These are phyloP conservation scores for Fusarium multiceps DNA, from an alignment of 2,329 filamentous ascomycete genomes.

Conservation along the genomic window DNA sequence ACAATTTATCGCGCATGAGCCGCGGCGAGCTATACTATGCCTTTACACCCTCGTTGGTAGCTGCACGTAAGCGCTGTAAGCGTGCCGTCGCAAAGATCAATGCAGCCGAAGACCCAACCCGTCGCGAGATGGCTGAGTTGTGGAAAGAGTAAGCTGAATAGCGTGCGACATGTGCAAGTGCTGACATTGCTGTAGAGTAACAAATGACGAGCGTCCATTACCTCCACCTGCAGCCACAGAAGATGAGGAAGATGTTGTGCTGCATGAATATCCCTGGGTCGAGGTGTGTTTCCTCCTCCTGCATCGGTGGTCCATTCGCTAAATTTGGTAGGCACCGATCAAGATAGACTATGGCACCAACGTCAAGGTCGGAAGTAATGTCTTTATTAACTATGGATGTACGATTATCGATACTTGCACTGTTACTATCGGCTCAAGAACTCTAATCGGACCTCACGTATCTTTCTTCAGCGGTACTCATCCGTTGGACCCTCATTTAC, in stretches of 20 bases:
- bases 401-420: slow-evolving; percentile 81
- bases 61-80: slow-evolving; percentile 71
- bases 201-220: slow-evolving; percentile 70
- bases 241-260: slow-evolving; percentile 72
- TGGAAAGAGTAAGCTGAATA: slow-evolving; percentile 72
- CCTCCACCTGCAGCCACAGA: slow-evolving; percentile 67
- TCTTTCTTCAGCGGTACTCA: slow-evolving; percentile 80
- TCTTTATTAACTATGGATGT: slow-evolving; percentile 80
- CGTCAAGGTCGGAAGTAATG: slow-evolving; percentile 71
- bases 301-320: neutral
- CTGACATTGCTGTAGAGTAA: slow-evolving; percentile 60
- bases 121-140: slow-evolving; percentile 72
- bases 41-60: slow-evolving; percentile 75
- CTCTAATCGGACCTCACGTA: slow-evolving; percentile 82
- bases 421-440: slow-evolving; percentile 80
- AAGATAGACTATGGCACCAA: slow-evolving; percentile 83
- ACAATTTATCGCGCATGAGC: slow-evolving; percentile 68
- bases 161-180: rapidly evolving
- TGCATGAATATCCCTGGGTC: slow-evolving; percentile 75
- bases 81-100: slow-evolving; percentile 73
- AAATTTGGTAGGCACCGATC: slow-evolving; percentile 59
- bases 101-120: slow-evolving; percentile 66
- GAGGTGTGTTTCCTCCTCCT: slow-evolving; percentile 54
- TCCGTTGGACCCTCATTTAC: slow-evolving; percentile 77
- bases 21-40: slow-evolving; percentile 79